Conservation (phyloP, 116 monocot species). For the Zostera marina region DNA sequence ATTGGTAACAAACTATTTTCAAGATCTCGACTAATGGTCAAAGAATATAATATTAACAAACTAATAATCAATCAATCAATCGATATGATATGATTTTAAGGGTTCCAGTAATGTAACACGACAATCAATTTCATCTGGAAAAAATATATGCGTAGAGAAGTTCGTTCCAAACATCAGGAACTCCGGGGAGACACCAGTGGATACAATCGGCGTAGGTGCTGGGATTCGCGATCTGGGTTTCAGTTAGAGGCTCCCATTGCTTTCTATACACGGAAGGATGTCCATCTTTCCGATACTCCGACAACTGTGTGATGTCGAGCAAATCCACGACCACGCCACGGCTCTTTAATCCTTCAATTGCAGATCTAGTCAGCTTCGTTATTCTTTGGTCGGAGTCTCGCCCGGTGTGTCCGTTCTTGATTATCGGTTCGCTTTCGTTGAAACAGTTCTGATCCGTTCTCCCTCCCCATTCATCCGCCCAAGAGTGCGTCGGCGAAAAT, state of each 20-base stretch:
- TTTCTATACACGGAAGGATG: conserved; percentile 68
- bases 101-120: no score
- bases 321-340: conserved; percentile 32
- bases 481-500: conserved; percentile 73
- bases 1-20: no score
- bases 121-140: background rate
- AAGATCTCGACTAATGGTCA: background rate
- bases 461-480: conserved; percentile 56
- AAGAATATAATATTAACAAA: background rate
- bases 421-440: conserved; percentile 57
- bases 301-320: conserved; percentile 69
- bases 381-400: conserved; percentile 33
- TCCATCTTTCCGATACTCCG: conserved; percentile 72
- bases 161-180: conserved; percentile 65
- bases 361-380: conserved; percentile 22
- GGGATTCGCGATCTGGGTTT: conserved; percentile 39
- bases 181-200: conserved; percentile 66
- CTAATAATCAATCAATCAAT: background rate
- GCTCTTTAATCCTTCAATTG: conserved; percentile 17
- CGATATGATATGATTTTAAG: background rate
- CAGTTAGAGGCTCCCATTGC: conserved; percentile 60
- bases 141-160: conserved; percentile 27
- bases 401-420: conserved; percentile 23
- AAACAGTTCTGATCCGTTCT: conserved; percentile 39
- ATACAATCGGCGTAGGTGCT: conserved; percentile 71